Evolutionary conservation across 768 basidiomycete species (phyloP), one percentile per base, ranked within the genome.

Genomic region (Lepiota brunneoincarnata): DNA sequence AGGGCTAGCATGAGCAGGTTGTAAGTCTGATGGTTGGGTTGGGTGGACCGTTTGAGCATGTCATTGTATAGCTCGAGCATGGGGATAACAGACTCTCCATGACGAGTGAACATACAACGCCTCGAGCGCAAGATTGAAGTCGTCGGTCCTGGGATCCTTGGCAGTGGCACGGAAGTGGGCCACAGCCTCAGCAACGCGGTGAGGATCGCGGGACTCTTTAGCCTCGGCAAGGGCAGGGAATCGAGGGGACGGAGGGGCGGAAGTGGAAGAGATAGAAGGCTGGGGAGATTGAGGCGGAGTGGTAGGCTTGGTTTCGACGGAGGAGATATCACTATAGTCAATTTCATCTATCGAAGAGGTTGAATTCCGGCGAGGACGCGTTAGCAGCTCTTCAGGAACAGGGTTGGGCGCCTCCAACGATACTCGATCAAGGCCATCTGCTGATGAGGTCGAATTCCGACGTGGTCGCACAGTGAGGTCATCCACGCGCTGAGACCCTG

Each of bases 11-110:
- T 82, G 41, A 93, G 73, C 34, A 68, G 65, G 24, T 73, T 63
- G 66, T 91, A 93, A 0, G 90, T 92, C 40, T 66, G 60, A 11
- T 70, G 52, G 47, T 85, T 86, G 7, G 94, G 92, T 0, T 79
- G 62, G 3, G 93, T 65, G 15, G 81, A 78, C 26, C 70, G 75
- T 23, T 75, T 70, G 53, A 93, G 70, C 77, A 95, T 82, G 44
- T 82, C 74, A 58, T 90, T 81, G 71, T 94, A 95, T 2, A 84
- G 76, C 45, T 84, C 79, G 49, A 89, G 66, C 35, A 92, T 69
- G 38, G 77, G 63, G 0, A 75, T 67, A 26, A 91, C 74, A 5
- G 83, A 80, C 57, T 81, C 79, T 6, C 83, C 83, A 9, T 64
- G 52, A 59, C 85, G 76, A 47, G 77, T 71, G 28, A n/a, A 67